phyloP scores from a whole-genome alignment of 352 stramenopile genomes.

The Phytophthora macrochlamydospora region DNA sequence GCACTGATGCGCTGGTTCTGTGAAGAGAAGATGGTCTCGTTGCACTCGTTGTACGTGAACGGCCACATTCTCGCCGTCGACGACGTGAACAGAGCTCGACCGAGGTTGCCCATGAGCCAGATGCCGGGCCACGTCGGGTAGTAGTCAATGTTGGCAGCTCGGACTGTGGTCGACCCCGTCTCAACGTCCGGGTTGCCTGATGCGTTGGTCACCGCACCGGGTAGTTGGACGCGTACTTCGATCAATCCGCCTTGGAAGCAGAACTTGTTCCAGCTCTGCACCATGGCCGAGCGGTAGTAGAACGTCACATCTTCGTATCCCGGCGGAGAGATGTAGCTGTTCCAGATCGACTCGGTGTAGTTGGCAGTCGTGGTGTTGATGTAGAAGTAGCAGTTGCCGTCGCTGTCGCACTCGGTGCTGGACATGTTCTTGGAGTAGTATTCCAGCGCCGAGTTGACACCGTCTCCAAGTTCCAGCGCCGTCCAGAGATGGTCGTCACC shows the following conservation, averaged over 20 bases:
- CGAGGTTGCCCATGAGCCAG: conserved; percentile 94
- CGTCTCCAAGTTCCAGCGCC: conserved; percentile 60
- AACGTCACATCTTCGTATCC: conserved; percentile 43
- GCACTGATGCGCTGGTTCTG: conserved; percentile 68
- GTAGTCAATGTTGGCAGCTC: conserved; percentile 26
- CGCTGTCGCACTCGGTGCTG: conserved; percentile 44
- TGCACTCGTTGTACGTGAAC: conserved; percentile 92
- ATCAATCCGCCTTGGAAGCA: conserved; percentile 91
- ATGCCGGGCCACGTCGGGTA: conserved; percentile 91
- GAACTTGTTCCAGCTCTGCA: conserved; percentile 93
- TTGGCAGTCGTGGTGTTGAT: conserved; percentile 45
- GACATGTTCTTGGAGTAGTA: conserved; percentile 69
- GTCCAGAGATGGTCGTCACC: conserved; percentile 94
- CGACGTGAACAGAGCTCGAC: conserved; percentile 88
- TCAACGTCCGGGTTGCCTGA: conserved; percentile 45
- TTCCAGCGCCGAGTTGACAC: conserved; percentile 66
- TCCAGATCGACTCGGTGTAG: conserved; percentile 46
- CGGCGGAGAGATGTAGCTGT: conserved; percentile 48
- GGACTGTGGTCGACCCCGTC: conserved; percentile 29
- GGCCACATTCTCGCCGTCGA: conserved; percentile 93
- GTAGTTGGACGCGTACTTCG: conserved; percentile 84
- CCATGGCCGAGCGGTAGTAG: conserved; percentile 54
- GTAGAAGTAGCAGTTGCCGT: conserved; percentile 50
- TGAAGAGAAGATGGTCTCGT: conserved; percentile 47
- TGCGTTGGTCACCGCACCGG: conserved; percentile 62